Percentiles rank a stretch among this genome's conserved stretches.
These are phyloP conservation scores for Penicillium daleae DNA, from an alignment of 495 filamentous ascomycete species.

Conservation along the genomic window DNA sequence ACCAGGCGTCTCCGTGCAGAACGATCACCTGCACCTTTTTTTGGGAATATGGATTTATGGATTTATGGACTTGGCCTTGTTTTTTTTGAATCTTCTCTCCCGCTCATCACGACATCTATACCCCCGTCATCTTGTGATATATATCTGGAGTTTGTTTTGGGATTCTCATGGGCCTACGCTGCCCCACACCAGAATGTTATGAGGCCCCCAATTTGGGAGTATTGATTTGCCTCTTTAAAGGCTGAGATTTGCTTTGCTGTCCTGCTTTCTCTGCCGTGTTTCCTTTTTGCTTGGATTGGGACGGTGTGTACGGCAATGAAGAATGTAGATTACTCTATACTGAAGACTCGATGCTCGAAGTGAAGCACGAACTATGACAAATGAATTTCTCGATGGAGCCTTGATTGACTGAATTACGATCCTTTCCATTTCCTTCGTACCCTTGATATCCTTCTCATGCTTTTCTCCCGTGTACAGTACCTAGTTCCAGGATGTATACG, in stretches of 20 bases:
- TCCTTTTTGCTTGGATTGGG: neutral
- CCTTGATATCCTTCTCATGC: too few relatives aligned
- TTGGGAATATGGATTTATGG: conserved; percentile 5
- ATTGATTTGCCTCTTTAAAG: neutral
- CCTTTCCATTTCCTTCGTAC: neutral
- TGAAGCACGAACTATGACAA: conserved; percentile 1
- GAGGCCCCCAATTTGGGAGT: neutral
- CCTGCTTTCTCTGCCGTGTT: neutral
- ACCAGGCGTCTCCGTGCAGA: conserved; percentile 4
- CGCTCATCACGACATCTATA: conserved; percentile 13
- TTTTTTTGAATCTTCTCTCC: neutral
- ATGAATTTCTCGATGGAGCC: neutral
- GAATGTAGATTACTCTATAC: conserved; percentile 14
- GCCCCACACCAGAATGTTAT: conserved; percentile 16
- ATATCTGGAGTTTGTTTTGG: conserved; percentile 18
- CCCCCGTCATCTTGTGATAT: conserved; percentile 15
- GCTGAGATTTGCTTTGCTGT: neutral
- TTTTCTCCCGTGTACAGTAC: too few relatives aligned
- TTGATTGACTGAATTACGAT: neutral
- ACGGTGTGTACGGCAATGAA: neutral
- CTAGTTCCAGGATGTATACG: neutral
- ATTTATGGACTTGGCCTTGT: conserved; percentile 7
- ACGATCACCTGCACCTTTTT: conserved; percentile 3
- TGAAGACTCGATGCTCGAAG: neutral
- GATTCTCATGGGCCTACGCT: conserved; percentile 14